These are phyloP conservation scores for Uncinocarpus reesii DNA, from an alignment of 2,329 filamentous ascomycete species.

Conservation along the genomic window DNA sequence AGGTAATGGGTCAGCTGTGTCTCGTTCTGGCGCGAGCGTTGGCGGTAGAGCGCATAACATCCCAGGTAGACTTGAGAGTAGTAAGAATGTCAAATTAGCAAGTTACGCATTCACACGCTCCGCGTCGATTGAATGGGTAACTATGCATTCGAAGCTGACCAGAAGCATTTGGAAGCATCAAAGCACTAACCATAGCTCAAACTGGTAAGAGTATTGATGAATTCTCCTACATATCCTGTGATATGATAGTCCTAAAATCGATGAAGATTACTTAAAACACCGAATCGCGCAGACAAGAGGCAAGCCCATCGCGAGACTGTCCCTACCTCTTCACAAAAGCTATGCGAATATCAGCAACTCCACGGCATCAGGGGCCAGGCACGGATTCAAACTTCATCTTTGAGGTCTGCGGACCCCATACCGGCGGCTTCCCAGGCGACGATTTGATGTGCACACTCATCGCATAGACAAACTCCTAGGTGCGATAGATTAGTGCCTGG, in stretches of 20 bases:
- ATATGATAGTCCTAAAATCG: conserved; percentile 19
- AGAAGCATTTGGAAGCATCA: not conserved
- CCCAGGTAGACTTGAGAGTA: conserved; percentile 10
- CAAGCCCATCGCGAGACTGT: too few species aligned
- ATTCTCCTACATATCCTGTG: conserved; percentile 20
- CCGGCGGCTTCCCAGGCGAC: conserved; percentile 4
- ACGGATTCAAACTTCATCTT: conserved; percentile 14
- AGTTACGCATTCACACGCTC: not conserved
- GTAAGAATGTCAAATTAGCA: not conserved
- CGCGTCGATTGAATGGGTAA: too few species aligned
- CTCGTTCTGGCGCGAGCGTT: conserved; percentile 16
- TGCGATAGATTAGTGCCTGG: not conserved
- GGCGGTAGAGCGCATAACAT: conserved; percentile 13
- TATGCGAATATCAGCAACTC: conserved; percentile 9
- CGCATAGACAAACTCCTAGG: not conserved
- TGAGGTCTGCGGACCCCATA: conserved; percentile 13
- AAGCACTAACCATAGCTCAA: conserved; percentile 18
- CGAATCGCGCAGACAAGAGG: too few species aligned
- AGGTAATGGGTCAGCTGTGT: conserved; percentile 14
- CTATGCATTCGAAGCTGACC: too few species aligned
- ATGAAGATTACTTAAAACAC: too few species aligned
- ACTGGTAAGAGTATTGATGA: conserved; percentile 23
- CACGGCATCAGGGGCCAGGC: not conserved
- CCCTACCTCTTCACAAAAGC: conserved; percentile 16
- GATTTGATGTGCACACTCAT: conserved; percentile 15